Base-by-base conservation (phyloP, 148 eudicot genomes). In the Fagopyrum homotropicum region DNA sequence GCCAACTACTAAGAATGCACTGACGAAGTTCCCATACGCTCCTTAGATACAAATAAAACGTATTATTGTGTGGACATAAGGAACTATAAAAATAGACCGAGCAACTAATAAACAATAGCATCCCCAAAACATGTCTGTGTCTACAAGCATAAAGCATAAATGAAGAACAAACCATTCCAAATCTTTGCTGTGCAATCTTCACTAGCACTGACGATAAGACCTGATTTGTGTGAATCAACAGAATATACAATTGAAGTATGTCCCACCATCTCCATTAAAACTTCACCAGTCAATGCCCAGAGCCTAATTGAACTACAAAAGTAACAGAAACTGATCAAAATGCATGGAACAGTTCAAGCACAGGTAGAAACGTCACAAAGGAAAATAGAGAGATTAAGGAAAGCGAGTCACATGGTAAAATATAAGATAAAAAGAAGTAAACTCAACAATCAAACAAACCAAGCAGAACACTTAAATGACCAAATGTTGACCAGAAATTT, bases 261-360 rank as follows among this genome's bases (percentile, higher is more conserved):
- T 74, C 99, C 99, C 79, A 90, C 99, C 99, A 95, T 89, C 87
- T 95, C 98, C 94, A 89, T 54, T 64, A 95, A 81, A 84, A 84
- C 90, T 84, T 95, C 78, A 77, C 98, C 99, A 69, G 86, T 92
- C 61, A 87, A 56, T 51, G 92, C 85, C 99, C 99, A 95, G 47
- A 95, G 83, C 84, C 97, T 88, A 81, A 95, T 86, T 77, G 97
- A 86, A 66, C 99, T 95, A 80, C 70, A 29, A 76, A 72, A 10
- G 29, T 14, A 73, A 55, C 44, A 47, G 50, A 51, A n/a, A 60
- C 48, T n/a, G 48, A 46, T 61, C 40, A 73, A 49, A 2, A 40
- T 4, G 14, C 29, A 61, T 15, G 45, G 15, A 71, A 26, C 44
- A 16, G 45, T 14, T 60, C 12, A 45, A 7, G 47, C 61, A 69